These are phyloP conservation scores for Calonectria pauciramosa DNA, from an alignment of 2,329 filamentous ascomycete genomes.

Conservation along the genomic window DNA sequence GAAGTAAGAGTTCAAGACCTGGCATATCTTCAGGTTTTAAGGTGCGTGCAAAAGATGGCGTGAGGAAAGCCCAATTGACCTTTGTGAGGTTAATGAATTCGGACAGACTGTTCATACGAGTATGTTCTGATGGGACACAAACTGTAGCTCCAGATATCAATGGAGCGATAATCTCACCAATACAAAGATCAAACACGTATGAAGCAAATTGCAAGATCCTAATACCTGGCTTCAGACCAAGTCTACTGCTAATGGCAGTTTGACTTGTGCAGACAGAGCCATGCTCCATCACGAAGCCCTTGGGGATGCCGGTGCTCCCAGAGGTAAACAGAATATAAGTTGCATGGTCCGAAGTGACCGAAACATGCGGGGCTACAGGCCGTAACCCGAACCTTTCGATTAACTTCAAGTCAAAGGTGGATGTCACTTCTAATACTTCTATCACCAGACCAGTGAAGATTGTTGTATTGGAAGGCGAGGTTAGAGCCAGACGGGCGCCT, in stretches of 20 bases:
- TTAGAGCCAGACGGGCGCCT: background rate
- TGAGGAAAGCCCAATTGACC: slow-evolving; percentile 7
- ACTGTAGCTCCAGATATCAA: slow-evolving; percentile 54
- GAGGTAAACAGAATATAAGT: slow-evolving; percentile 66
- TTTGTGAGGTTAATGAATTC: background rate
- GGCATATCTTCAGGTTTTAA: background rate
- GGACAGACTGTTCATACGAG: slow-evolving; percentile 14
- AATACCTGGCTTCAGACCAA: slow-evolving; percentile 1
- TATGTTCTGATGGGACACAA: slow-evolving; percentile 52
- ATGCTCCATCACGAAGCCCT: slow-evolving; percentile 58
- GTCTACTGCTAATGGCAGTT: background rate
- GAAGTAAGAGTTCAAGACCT: slow-evolving; percentile 12
- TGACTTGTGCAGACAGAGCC: slow-evolving; percentile 6
- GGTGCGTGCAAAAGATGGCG: slow-evolving; percentile 14
- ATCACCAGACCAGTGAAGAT: background rate
- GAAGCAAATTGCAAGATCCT: slow-evolving; percentile 40
- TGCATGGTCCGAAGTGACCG: background rate
- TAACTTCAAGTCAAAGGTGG: background rate
- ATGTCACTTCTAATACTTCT: background rate
- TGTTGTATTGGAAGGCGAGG: background rate
- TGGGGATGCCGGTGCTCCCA: slow-evolving; percentile 68
- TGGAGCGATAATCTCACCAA: slow-evolving; percentile 55
- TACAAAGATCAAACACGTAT: slow-evolving; percentile 55
- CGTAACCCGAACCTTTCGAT: background rate
- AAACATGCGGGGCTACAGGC: background rate